Evolutionary conservation across 1,284 basidiomycete genomes (phyloP).

Genomic region (Fomitopsis pinicola): DNA sequence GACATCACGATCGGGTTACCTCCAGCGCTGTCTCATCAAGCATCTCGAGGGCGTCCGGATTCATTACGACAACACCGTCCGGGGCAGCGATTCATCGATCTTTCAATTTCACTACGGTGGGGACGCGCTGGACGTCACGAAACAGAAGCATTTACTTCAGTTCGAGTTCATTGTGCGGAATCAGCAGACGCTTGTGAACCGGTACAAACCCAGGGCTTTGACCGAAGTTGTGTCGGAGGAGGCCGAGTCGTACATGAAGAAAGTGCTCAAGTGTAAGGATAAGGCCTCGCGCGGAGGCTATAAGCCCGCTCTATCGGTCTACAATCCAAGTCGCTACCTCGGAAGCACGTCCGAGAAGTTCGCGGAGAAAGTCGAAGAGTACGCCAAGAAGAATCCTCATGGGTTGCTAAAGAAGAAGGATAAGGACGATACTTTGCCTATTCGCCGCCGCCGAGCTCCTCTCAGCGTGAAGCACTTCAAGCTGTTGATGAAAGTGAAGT

Average conservation of each 20-base stretch:
- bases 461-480: slow-evolving; percentile 67
- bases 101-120: slow-evolving; percentile 99
- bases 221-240: slow-evolving; percentile 57
- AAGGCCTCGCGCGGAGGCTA: slow-evolving; percentile 53
- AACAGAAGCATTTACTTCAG: slow-evolving; percentile 87
- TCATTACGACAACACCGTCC: slow-evolving; percentile 98
- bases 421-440: slow-evolving; percentile 32
- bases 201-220: slow-evolving; percentile 67
- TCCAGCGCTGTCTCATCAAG: slow-evolving; percentile 98
- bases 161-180: slow-evolving; percentile 96
- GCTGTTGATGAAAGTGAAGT: slow-evolving; percentile 83
- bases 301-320: slow-evolving; percentile 75
- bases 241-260: slow-evolving; percentile 84
- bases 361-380: slow-evolving; percentile 77
- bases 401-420: slow-evolving; percentile 66
- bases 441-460: slow-evolving; percentile 44
- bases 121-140: slow-evolving; percentile 95
- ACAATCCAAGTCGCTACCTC: slow-evolving; percentile 77
- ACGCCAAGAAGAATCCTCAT: slow-evolving; percentile 78
- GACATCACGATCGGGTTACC: slow-evolving; percentile 96
- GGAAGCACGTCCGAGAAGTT: slow-evolving; percentile 95
- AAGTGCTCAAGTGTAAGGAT: slow-evolving; percentile 72
- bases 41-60: slow-evolving; percentile 95
- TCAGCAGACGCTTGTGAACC: slow-evolving; percentile 74
- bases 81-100: slow-evolving; percentile 89